phyloP scores from a whole-genome alignment of 2,329 filamentous ascomycete genomes.

The Claviceps digitariae region DNA sequence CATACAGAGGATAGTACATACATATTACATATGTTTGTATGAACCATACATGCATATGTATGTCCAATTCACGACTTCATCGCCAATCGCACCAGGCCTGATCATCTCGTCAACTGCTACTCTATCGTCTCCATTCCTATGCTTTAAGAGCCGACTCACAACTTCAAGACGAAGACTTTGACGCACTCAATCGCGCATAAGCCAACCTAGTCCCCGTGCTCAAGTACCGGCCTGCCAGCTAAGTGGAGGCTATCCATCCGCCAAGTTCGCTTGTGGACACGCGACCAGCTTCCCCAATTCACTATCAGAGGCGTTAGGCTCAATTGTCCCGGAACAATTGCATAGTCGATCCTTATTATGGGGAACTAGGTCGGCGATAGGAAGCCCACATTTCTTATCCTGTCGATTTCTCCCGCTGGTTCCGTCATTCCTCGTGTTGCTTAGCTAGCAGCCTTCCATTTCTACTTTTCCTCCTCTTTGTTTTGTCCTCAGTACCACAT shows the following conservation, averaged over 20 bases:
- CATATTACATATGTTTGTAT: too few species aligned
- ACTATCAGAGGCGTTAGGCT: neutral
- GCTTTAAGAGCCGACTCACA: neutral
- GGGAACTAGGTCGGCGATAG: neutral
- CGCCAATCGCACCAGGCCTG: neutral
- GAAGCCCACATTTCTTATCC: conserved; percentile 1
- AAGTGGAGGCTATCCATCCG: too few species aligned
- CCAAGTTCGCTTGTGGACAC: neutral
- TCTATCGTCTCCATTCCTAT: too few species aligned
- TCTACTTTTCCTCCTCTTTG: neutral
- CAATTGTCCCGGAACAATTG: neutral
- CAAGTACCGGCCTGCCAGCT: too few species aligned
- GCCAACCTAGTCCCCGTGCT: too few species aligned
- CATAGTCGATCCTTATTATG: neutral
- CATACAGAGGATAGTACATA: neutral
- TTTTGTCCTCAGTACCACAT: neutral
- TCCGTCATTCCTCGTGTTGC: neutral
- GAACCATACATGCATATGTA: too few species aligned
- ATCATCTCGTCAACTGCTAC: too few species aligned
- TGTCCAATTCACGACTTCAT: neutral
- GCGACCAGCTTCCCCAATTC: conserved; percentile 3
- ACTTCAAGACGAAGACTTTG: neutral
- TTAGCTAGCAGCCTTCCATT: neutral
- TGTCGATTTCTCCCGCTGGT: neutral
- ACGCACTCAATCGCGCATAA: neutral